Conservation (phyloP, 2,329 filamentous ascomycete species). For the Blastomyces gilchristii region DNA sequence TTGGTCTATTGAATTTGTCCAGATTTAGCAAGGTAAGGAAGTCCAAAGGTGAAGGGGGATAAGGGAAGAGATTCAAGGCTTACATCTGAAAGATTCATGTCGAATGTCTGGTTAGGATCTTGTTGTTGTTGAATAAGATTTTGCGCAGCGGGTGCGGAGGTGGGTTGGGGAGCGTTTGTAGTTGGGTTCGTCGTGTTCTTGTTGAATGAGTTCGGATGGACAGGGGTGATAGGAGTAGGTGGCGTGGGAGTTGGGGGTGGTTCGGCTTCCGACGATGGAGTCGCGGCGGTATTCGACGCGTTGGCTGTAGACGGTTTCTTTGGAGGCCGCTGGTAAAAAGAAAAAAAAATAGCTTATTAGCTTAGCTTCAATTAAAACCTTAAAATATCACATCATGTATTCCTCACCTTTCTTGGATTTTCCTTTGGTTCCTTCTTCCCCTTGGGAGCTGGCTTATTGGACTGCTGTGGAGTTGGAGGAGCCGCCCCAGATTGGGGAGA, state of each 20-base stretch:
- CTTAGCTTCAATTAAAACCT: not conserved
- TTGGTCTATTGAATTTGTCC: not conserved
- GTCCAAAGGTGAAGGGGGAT: too few relatives aligned
- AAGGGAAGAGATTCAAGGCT: conserved; percentile 13
- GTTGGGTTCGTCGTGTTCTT: conserved; percentile 27
- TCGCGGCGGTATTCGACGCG: conserved; percentile 32
- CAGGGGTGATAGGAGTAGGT: conserved; percentile 40
- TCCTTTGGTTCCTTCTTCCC: conserved; percentile 49
- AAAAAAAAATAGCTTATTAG: conserved; percentile 13
- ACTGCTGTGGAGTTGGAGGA: conserved; percentile 52
- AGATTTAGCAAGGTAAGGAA: not conserved
- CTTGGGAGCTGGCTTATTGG: conserved; percentile 49
- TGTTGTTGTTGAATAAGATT: conserved; percentile 21
- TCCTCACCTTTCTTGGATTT: conserved; percentile 40
- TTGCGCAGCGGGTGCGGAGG: conserved; percentile 18
- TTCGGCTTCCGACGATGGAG: conserved; percentile 38
- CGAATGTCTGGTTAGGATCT: conserved; percentile 19
- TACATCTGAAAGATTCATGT: conserved; percentile 24
- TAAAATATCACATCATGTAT: not conserved
- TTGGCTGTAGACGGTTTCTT: conserved; percentile 35
- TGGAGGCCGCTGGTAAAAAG: conserved; percentile 27
- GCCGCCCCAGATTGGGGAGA: conserved; percentile 40
- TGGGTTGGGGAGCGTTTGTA: conserved; percentile 22
- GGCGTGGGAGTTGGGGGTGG: conserved; percentile 40
- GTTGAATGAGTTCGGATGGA: conserved; percentile 37